These are phyloP conservation scores for Alternaria panax DNA, from an alignment of 2,329 filamentous ascomycete species.

Conservation along the genomic window DNA sequence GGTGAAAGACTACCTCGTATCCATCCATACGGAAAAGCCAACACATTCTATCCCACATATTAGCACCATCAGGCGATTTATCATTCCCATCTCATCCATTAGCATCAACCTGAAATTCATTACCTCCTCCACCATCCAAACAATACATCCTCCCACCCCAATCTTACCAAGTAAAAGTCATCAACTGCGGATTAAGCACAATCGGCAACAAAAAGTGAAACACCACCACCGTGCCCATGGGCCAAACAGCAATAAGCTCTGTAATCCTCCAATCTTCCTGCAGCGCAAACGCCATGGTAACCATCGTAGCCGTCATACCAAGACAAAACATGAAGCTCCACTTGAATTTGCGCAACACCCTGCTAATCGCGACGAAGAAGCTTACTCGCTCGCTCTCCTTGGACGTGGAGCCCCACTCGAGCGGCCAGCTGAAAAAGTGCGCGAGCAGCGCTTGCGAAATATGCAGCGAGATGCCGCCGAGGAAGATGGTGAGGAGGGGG, in stretches of 20 bases:
- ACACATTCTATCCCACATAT: not conserved
- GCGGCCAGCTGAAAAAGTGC: conserved; percentile 86
- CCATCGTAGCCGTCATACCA: conserved; percentile 65
- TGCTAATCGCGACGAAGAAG: conserved; percentile 85
- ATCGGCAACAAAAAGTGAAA: conserved; percentile 76
- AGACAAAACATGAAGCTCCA: conserved; percentile 68
- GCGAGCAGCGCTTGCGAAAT: conserved; percentile 79
- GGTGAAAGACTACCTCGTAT: not conserved
- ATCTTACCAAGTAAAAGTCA: conserved; percentile 77
- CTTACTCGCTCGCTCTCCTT: conserved; percentile 84
- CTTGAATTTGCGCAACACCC: conserved; percentile 81
- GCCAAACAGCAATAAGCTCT: conserved; percentile 71
- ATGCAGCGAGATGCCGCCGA: conserved; percentile 82
- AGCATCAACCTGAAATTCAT: too few relatives aligned
- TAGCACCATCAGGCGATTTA: not conserved
- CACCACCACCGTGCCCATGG: conserved; percentile 71
- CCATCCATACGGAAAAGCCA: not conserved
- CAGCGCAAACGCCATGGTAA: conserved; percentile 71
- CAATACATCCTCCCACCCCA: not conserved
- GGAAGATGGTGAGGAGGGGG: conserved; percentile 76
- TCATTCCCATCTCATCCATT: too few relatives aligned
- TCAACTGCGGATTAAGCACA: conserved; percentile 78
- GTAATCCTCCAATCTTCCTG: conserved; percentile 63
- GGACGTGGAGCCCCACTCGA: conserved; percentile 83
- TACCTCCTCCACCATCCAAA: not conserved